phyloP scores from a whole-genome alignment of 495 filamentous ascomycete genomes.

The Neurospora cerealis region DNA sequence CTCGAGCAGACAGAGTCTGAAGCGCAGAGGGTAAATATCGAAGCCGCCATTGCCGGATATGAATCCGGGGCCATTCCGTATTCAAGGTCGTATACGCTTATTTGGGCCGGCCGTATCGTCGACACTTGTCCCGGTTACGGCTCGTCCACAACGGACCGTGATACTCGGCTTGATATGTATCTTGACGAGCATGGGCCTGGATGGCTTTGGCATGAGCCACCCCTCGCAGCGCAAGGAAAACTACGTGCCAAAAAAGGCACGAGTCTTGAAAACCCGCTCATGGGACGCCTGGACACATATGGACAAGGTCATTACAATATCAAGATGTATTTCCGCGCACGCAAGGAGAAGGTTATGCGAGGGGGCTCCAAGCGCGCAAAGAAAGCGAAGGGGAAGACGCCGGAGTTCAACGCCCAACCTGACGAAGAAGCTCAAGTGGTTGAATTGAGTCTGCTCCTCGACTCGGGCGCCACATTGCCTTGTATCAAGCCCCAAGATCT shows the following conservation, averaged over 20 bases:
- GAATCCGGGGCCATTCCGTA: constrained; percentile 29
- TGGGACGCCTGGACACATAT: constrained; percentile 5
- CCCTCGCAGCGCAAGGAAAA: constrained; percentile 16
- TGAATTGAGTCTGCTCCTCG: constrained; percentile 26
- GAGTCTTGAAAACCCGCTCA: constrained; percentile 14
- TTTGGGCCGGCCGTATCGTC: constrained; percentile 37
- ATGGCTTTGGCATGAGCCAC: constrained; percentile 43
- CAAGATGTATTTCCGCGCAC: constrained; percentile 18
- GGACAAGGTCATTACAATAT: constrained; percentile 18
- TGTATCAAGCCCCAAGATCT: constrained; percentile 28
- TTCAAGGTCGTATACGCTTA: constrained; percentile 30
- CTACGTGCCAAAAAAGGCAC: constrained; percentile 20
- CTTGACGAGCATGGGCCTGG: constrained; percentile 25
- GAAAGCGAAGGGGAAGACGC: not conserved
- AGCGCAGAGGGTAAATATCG: constrained; percentile 35
- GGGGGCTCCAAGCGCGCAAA: not conserved
- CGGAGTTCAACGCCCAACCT: not conserved
- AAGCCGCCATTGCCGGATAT: constrained; percentile 34
- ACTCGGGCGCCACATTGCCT: constrained; percentile 36
- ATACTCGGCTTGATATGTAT: constrained; percentile 33
- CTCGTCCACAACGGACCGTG: constrained; percentile 28
- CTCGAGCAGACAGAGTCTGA: constrained; percentile 17
- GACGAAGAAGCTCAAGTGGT: not conserved
- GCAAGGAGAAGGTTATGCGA: constrained; percentile 4
- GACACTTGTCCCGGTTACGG: constrained; percentile 27